Evolutionary conservation across 2,329 filamentous ascomycete species (phyloP).

Genomic region (Cytospora leucostoma): DNA sequence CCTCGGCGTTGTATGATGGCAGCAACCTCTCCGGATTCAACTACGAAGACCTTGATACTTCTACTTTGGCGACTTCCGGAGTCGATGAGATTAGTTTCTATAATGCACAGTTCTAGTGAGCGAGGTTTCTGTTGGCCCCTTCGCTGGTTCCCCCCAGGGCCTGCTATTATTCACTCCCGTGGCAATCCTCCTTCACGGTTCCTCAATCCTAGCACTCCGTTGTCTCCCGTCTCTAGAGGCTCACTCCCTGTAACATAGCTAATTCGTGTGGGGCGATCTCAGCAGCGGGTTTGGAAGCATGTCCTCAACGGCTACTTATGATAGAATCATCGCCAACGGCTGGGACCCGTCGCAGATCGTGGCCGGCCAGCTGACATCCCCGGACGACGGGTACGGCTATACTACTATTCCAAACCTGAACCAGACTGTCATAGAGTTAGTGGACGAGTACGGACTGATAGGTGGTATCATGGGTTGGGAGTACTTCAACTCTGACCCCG

Average conservation of each 20-base stretch:
- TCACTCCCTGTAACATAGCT: too few species aligned
- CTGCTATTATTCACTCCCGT: too few species aligned
- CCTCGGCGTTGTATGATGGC: slow-evolving; percentile 63
- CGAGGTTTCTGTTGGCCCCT: too few species aligned
- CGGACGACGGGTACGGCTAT: slow-evolving; percentile 66
- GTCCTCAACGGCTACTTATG: slow-evolving; percentile 49
- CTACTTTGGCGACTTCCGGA: slow-evolving; percentile 47
- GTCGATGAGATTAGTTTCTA: slow-evolving; percentile 73
- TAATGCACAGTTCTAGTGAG: slow-evolving; percentile 63
- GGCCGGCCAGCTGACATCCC: slow-evolving; percentile 78
- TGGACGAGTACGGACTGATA: slow-evolving; percentile 63
- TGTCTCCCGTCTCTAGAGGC: not conserved
- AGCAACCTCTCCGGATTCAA: slow-evolving; percentile 77
- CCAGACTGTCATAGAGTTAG: slow-evolving; percentile 44
- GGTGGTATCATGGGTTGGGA: slow-evolving; percentile 96
- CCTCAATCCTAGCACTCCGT: not conserved
- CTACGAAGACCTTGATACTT: slow-evolving; percentile 72
- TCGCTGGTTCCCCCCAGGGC: not conserved
- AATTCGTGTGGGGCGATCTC: slow-evolving; percentile 47
- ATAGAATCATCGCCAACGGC: slow-evolving; percentile 58
- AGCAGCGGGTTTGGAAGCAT: slow-evolving; percentile 84
- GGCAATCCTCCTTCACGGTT: too few species aligned
- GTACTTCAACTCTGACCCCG: slow-evolving; percentile 81
- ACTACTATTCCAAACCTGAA: slow-evolving; percentile 51
- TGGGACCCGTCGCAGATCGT: slow-evolving; percentile 76